These are phyloP conservation scores for Candida gorgasii DNA, from an alignment of 805 yeast species.

Conservation along the genomic window DNA sequence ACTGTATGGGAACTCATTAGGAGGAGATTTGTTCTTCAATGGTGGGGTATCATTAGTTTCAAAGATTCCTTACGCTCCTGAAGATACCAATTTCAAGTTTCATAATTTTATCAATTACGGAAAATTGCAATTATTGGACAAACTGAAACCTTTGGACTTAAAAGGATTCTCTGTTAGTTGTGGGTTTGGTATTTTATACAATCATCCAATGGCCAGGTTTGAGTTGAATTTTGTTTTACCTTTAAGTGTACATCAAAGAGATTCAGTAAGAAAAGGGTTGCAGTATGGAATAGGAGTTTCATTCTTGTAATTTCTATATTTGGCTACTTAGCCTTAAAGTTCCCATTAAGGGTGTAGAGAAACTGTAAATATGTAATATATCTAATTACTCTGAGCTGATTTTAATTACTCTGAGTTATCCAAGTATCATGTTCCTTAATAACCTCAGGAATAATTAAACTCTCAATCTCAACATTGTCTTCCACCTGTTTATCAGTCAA, in stretches of 20 bases:
- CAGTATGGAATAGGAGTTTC: slow-evolving; percentile 64
- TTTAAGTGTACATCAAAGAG: slow-evolving; percentile 43
- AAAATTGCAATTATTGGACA: slow-evolving; percentile 24
- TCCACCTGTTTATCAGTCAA: slow-evolving; percentile 44
- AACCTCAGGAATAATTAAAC: slow-evolving; percentile 76
- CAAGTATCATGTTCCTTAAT: slow-evolving; percentile 62
- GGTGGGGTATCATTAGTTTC: slow-evolving; percentile 49
- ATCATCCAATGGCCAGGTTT: slow-evolving; percentile 59
- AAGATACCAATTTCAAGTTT: slow-evolving; percentile 47
- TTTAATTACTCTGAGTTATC: slow-evolving; percentile 50
- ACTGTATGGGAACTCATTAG: slow-evolving; percentile 47
- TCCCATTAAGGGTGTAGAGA: too few relatives aligned
- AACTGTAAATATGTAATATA: slow-evolving; percentile 4
- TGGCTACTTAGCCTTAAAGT: too few relatives aligned
- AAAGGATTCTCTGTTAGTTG: slow-evolving; percentile 34
- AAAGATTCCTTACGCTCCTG: slow-evolving; percentile 40
- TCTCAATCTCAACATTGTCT: slow-evolving; percentile 65
- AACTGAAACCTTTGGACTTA: background rate
- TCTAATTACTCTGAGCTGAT: too few relatives aligned
- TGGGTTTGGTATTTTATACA: slow-evolving; percentile 53
- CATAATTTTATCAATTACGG: slow-evolving; percentile 54
- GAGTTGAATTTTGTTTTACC: slow-evolving; percentile 60
- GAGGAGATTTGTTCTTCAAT: slow-evolving; percentile 51
- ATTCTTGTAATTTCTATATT: slow-evolving; percentile 49
- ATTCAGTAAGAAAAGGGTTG: slow-evolving; percentile 50